Conservation (phyloP, 495 filamentous ascomycete species). For the Neurospora intermedia region DNA sequence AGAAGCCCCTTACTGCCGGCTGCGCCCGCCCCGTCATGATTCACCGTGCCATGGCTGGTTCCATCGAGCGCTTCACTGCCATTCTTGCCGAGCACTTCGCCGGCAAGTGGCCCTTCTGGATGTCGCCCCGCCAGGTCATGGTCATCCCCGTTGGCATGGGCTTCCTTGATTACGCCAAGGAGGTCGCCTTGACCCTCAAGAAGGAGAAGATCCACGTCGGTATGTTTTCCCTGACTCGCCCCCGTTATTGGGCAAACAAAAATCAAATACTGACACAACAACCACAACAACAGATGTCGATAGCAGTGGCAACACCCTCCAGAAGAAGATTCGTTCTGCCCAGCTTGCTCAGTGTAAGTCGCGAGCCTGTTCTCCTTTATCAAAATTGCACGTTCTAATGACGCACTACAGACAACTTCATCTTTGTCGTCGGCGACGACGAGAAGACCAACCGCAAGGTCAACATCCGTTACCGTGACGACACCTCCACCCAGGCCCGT, state of each 20-base stretch:
- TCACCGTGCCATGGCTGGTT: constrained; percentile 88
- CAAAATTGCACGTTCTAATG: not conserved
- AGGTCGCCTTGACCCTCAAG: constrained; percentile 57
- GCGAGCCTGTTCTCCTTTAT: constrained; percentile 15
- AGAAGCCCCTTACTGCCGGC: constrained; percentile 49
- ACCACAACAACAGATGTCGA: constrained; percentile 56
- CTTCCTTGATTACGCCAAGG: constrained; percentile 74
- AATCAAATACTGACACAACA: not conserved
- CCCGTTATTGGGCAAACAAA: too few relatives aligned
- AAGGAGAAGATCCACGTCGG: constrained; percentile 42
- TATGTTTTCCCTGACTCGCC: constrained; percentile 6
- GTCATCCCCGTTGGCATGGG: constrained; percentile 84
- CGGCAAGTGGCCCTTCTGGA: constrained; percentile 98
- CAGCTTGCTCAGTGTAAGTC: constrained; percentile 89
- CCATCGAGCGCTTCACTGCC: constrained; percentile 88
- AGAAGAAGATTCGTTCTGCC: constrained; percentile 88
- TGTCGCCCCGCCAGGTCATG: constrained; percentile 84
- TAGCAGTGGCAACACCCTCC: constrained; percentile 79
- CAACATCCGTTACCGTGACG: constrained; percentile 86
- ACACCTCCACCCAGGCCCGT: constrained; percentile 65
- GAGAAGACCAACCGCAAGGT: constrained; percentile 68
- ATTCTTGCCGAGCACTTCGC: constrained; percentile 92
- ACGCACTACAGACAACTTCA: constrained; percentile 27
- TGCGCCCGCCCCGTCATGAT: constrained; percentile 94
- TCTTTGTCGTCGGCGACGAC: constrained; percentile 64